A percentile compares a stretch with the other conserved stretches of the same genome.
These are phyloP conservation scores for Trypanosoma melophagium DNA, from an alignment of 208 protist species.

Conservation along the genomic window DNA sequence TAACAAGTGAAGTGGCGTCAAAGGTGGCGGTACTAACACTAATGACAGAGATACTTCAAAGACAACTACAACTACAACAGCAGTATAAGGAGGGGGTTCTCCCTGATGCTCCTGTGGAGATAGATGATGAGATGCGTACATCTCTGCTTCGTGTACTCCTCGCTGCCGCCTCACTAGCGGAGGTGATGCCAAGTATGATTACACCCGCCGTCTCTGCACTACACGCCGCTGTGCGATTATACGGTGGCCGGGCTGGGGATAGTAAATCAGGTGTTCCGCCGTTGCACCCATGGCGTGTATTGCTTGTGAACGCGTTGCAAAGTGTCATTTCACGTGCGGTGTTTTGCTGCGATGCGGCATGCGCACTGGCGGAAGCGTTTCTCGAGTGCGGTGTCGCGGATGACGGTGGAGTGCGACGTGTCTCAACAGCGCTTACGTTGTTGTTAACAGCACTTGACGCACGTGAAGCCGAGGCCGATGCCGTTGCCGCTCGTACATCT, in stretches of 20 bases:
- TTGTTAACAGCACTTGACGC: slow-evolving; percentile 56
- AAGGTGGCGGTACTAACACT: slow-evolving; percentile 17
- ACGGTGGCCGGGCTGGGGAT: neutral
- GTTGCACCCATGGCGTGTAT: slow-evolving; percentile 52
- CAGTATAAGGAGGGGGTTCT: too few relatives aligned
- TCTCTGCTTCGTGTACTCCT: slow-evolving; percentile 36
- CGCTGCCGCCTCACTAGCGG: slow-evolving; percentile 47
- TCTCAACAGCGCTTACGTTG: slow-evolving; percentile 46
- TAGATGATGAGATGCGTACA: slow-evolving; percentile 27
- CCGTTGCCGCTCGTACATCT: neutral
- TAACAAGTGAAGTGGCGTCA: slow-evolving; percentile 14
- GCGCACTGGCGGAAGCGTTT: slow-evolving; percentile 52
- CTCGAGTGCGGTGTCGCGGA: slow-evolving; percentile 55
- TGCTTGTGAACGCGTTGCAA: slow-evolving; percentile 52
- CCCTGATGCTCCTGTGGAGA: too few relatives aligned
- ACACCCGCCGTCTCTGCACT: slow-evolving; percentile 43
- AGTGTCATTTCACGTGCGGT: slow-evolving; percentile 57
- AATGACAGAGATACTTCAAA: slow-evolving; percentile 6
- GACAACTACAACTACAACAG: too few relatives aligned
- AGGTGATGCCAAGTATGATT: slow-evolving; percentile 60
- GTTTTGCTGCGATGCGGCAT: slow-evolving; percentile 39
- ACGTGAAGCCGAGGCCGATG: slow-evolving; percentile 35
- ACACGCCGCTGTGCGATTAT: slow-evolving; percentile 27
- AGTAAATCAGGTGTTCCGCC: slow-evolving; percentile 17
- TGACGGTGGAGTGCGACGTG: slow-evolving; percentile 43